These are phyloP conservation scores for Arabidopsis arenosa DNA, from an alignment of 345 rosid genomes.

Conservation along the genomic window DNA sequence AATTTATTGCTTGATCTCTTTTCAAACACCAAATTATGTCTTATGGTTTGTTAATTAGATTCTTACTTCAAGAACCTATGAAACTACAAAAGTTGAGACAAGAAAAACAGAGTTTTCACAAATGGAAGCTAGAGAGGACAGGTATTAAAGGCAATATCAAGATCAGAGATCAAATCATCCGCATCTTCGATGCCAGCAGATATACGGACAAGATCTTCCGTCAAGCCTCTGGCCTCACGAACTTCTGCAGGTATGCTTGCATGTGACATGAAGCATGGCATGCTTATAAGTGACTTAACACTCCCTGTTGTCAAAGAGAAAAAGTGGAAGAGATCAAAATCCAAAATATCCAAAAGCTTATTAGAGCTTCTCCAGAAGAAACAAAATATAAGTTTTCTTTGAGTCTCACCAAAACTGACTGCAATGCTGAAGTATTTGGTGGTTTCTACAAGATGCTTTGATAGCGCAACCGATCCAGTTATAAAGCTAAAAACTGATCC, in stretches of 20 bases:
- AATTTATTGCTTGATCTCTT: conserved; percentile 22
- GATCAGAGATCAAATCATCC: conserved; percentile 81
- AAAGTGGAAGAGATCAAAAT: not conserved
- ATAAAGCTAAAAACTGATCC: conserved; percentile 93
- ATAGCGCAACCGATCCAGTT: conserved; percentile 87
- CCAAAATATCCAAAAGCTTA: conserved; percentile 14
- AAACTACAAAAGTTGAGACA: conserved; percentile 10
- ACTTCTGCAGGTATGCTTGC: conserved; percentile 86
- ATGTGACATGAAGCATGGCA: conserved; percentile 99
- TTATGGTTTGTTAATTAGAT: conserved; percentile 21
- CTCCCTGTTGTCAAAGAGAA: conserved; percentile 60
- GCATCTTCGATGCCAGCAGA: conserved; percentile 97
- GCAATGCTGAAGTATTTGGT: conserved; percentile 93
- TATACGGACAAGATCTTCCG: conserved; percentile 85
- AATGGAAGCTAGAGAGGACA: conserved; percentile 50
- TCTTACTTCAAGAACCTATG: conserved; percentile 30
- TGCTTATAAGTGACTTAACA: conserved; percentile 93
- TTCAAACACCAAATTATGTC: conserved; percentile 13
- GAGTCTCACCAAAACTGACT: conserved; percentile 90
- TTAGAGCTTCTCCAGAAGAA: not conserved
- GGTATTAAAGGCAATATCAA: conserved; percentile 72
- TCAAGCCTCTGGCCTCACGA: conserved; percentile 90
- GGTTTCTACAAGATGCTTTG: conserved; percentile 85
- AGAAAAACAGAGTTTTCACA: not conserved
- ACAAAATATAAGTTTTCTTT: not conserved